Evolutionary conservation across 148 eudicot species (phyloP).

Genomic region (Oxyria digyna): DNA sequence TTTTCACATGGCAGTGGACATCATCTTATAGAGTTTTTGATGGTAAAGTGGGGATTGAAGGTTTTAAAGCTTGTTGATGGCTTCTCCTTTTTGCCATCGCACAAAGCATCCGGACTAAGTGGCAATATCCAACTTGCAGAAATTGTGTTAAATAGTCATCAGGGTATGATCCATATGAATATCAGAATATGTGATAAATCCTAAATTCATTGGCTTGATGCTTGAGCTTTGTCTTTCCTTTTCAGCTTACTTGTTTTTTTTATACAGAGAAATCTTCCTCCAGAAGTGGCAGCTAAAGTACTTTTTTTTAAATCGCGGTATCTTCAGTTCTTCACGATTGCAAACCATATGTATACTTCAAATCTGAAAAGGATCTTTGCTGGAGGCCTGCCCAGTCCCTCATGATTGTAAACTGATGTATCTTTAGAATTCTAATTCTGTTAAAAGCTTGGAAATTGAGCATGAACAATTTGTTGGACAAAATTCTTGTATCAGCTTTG

Average conservation of each 20-base stretch:
- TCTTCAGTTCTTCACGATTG: neutral
- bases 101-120: conserved; percentile 58
- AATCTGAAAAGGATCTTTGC: neutral
- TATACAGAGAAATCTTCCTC: neutral
- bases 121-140: conserved; percentile 91
- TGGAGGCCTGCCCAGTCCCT: neutral
- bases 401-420: neutral
- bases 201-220: neutral
- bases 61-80: conserved; percentile 77
- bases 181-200: neutral
- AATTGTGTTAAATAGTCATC: conserved; percentile 32
- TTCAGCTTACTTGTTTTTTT: neutral
- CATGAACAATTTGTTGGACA: neutral
- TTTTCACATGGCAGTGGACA: conserved; percentile 58
- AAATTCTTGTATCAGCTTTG: neutral
- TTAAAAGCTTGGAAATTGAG: neutral
- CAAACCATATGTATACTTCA: neutral
- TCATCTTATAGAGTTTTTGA: conserved; percentile 84
- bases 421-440: neutral
- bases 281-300: neutral
- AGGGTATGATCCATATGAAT: conserved; percentile 9
- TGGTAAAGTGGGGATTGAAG: conserved; percentile 85
- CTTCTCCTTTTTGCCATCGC: conserved; percentile 67
- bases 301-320: neutral
- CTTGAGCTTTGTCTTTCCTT: neutral